Conservation (phyloP, 106 monocot genomes). For the Dendrobium huoshanense region DNA sequence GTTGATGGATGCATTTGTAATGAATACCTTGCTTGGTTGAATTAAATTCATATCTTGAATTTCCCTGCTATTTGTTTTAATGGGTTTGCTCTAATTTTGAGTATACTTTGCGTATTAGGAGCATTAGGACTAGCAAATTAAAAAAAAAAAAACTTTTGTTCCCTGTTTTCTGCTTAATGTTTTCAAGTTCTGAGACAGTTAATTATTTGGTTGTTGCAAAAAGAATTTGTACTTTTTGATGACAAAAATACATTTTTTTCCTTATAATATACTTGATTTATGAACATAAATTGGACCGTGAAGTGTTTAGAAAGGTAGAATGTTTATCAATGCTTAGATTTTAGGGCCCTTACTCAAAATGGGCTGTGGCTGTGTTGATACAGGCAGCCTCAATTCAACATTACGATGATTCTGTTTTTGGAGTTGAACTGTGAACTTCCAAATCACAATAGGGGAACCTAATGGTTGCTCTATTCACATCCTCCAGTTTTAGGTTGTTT, state of each 20-base stretch:
- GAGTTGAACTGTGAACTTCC: neutral
- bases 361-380: neutral
- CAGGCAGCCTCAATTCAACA: no score
- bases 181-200: neutral
- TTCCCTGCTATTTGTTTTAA: neutral
- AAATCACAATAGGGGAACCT: neutral
- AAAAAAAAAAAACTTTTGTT: neutral
- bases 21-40: neutral
- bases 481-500: neutral
- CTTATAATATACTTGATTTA: neutral
- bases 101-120: neutral
- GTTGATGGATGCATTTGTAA: slow-evolving; percentile 3
- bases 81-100: neutral
- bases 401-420: neutral
- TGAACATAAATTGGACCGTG: neutral
- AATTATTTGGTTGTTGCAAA: neutral
- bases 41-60: neutral
- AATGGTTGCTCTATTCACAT: neutral
- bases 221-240: neutral
- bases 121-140: neutral
- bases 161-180: neutral
- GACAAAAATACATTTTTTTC: neutral
- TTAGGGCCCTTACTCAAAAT: neutral
- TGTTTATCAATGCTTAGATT: neutral
- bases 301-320: neutral